Evolutionary conservation across 2,329 filamentous ascomycete species (phyloP).

Genomic region (Pseudogymnoascus sp.): DNA sequence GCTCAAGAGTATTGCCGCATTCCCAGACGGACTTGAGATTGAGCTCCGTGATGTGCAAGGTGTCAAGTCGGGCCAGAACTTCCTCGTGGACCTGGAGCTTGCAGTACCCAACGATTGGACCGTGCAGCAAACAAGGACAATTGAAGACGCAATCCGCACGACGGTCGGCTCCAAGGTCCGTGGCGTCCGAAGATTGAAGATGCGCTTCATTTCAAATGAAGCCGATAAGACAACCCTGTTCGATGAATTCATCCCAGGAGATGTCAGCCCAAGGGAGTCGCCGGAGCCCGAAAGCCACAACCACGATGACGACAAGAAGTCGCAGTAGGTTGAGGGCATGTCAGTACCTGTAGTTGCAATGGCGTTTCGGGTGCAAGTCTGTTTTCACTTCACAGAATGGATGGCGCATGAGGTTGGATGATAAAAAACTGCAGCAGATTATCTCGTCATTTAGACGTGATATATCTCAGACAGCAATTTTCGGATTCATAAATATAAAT

Average conservation of each 20-base stretch:
- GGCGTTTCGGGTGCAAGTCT: conserved; percentile 6
- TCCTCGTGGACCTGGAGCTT: conserved; percentile 82
- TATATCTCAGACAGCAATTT: background rate
- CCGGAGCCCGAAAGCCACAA: conserved; percentile 37
- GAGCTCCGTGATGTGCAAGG: conserved; percentile 68
- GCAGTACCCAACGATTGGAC: conserved; percentile 71
- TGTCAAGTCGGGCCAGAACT: conserved; percentile 94
- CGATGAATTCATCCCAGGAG: conserved; percentile 70
- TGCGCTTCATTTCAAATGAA: conserved; percentile 73
- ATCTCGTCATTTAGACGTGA: background rate
- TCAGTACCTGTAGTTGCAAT: background rate
- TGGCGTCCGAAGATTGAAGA: conserved; percentile 73
- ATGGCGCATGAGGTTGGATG: background rate
- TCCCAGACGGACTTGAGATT: conserved; percentile 49
- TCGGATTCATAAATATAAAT: background rate
- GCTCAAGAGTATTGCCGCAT: conserved; percentile 46
- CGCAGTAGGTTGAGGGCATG: background rate
- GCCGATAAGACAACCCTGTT: conserved; percentile 50
- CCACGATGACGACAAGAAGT: conserved; percentile 4
- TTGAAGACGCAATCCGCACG: conserved; percentile 68
- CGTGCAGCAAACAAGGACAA: conserved; percentile 56
- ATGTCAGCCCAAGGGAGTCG: conserved; percentile 48
- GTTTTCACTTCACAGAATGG: conserved; percentile 3
- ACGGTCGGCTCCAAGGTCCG: conserved; percentile 68
- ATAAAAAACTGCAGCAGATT: background rate